A percentile compares a stretch with the other conserved stretches of the same genome.
phyloP scores from a whole-genome alignment of 495 filamentous ascomycete species.

The Oidiodendron maius region DNA sequence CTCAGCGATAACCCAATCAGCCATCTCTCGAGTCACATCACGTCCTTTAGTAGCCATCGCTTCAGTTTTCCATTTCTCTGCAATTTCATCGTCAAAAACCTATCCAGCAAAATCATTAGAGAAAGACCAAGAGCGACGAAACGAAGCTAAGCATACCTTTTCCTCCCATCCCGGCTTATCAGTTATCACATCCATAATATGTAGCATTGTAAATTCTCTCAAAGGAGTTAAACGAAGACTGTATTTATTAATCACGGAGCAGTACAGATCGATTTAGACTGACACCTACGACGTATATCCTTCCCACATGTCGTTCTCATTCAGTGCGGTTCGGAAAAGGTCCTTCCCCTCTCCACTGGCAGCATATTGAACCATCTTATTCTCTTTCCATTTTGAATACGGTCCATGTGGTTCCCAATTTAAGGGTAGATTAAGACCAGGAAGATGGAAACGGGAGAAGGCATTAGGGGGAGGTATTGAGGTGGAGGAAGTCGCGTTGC shows the following conservation, averaged over 20 bases:
- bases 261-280: not conserved
- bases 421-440: conserved; percentile 15
- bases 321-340: conserved; percentile 9
- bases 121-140: not conserved
- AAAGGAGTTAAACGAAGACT: conserved; percentile 9
- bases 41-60: conserved; percentile 23
- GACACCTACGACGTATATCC: not conserved
- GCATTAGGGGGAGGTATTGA: too few species aligned
- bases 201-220: conserved; percentile 16
- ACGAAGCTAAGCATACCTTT: conserved; percentile 4
- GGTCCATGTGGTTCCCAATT: conserved; percentile 4
- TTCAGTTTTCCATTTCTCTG: conserved; percentile 30
- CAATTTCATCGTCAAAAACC: conserved; percentile 42
- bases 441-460: conserved; percentile 9
- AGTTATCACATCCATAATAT: conserved; percentile 14
- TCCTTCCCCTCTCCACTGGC: not conserved
- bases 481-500: too few species aligned
- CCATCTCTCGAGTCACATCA: conserved; percentile 24
- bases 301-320: not conserved
- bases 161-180: conserved; percentile 14
- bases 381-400: not conserved
- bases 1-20: conserved; percentile 18
- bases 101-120: conserved; percentile 18
- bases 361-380: not conserved
- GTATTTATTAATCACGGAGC: not conserved